Conservation (phyloP, 2,329 filamentous ascomycete species). For the Thielaviopsis euricoi region DNA sequence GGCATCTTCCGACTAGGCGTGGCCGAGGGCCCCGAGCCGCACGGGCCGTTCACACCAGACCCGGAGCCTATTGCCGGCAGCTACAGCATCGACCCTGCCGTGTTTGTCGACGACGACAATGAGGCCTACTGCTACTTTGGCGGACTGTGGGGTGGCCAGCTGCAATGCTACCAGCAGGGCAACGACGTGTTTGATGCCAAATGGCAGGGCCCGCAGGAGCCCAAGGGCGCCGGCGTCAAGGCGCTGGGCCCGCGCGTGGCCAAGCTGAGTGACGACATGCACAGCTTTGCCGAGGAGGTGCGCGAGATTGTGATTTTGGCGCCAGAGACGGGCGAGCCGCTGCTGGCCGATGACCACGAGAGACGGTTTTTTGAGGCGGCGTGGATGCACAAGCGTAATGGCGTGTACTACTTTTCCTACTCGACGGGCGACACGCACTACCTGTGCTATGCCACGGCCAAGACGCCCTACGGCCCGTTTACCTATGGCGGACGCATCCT, state of each 20-base stretch:
- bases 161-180: conserved; percentile 54
- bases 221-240: conserved; percentile 32
- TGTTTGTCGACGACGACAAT: conserved; percentile 45
- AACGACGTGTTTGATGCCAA: conserved; percentile 36
- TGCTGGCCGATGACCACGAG: conserved; percentile 53
- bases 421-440: conserved; percentile 66
- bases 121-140: conserved; percentile 46
- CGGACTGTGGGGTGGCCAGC: conserved; percentile 64
- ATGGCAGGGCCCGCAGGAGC: conserved; percentile 42
- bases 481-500: conserved; percentile 55
- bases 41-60: conserved; percentile 54
- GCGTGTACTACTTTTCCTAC: conserved; percentile 60
- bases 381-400: conserved; percentile 60
- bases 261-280: conserved; percentile 48
- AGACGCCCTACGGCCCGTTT: conserved; percentile 53
- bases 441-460: conserved; percentile 50
- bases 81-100: conserved; percentile 63
- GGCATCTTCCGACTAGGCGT: conserved; percentile 62
- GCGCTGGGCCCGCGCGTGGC: conserved; percentile 54
- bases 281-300: conserved; percentile 36
- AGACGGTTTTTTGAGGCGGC: conserved; percentile 66
- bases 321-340: conserved; percentile 38
- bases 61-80: conserved; percentile 47
- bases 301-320: conserved; percentile 49
- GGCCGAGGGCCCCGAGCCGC: conserved; percentile 43